Base-by-base conservation (phyloP, 2,329 filamentous ascomycete species). In the Fusarium acutatum region DNA sequence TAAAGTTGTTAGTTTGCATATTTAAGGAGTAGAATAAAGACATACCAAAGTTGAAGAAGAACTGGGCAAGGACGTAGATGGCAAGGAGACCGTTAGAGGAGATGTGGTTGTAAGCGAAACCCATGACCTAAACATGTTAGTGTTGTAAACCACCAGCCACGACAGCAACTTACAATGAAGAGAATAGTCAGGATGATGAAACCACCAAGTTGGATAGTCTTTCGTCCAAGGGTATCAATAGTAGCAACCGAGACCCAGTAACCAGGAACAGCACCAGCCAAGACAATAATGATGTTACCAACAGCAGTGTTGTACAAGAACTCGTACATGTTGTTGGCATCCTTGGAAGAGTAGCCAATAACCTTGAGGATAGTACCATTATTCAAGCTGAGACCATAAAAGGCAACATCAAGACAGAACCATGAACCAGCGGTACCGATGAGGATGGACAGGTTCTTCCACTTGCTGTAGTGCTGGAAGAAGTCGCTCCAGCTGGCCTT, bases 381-480 rank as follows among this genome's bases (percentile, higher is more conserved):
- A 82, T 95, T 95, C 56, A 96, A 86, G 38, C 91, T 91, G 28
- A 95, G 88, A 60, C 91, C 90, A 75, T 92, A 92, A 80, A 89
- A 90, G 35, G 89, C 88, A 66, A 86, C 82, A 70, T 85, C 85
- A 60, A 94, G 90, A 82, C 93, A 89, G 82, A 95, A 96, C 94
- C 94, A 97, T 6, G 94, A 96, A 44, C 92, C 92, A 18, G 93
- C 92, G 18, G 93, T 96, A n/a, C 93, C 93, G 46, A 94, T 84
- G 1, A 94, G 88, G 22, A 95, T 87, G 79, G 91, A 90, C 61
- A 88, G 90, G 80, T 96, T 91, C 84, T 90, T 93, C 86, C 88
- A 90, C 79, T 92, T 88, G 65, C 86, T 80, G 81, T 94, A 96
- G 84, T 96, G 92, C 38, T 81, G 81, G 81, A 85, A 80, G 84